A percentile compares a stretch with the other conserved stretches of the same genome.
Evolutionary conservation across 2,329 filamentous ascomycete genomes (phyloP).

Genomic region (Bimuria novae-zelandiae): DNA sequence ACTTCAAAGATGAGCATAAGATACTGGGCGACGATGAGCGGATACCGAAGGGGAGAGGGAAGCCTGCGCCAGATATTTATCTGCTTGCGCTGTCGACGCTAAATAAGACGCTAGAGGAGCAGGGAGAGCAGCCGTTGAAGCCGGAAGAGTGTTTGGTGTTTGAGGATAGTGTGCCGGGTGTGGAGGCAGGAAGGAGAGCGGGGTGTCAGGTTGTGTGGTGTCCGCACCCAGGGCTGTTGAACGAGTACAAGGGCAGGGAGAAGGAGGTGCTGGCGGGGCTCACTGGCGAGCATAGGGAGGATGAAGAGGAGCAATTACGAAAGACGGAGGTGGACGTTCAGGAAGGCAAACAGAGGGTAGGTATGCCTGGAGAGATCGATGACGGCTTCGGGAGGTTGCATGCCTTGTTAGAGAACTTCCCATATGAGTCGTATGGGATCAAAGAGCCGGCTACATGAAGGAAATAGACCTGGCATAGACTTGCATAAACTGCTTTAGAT

Average conservation of each 20-base stretch:
- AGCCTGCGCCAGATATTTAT: constrained; percentile 95
- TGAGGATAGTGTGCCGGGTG: constrained; percentile 91
- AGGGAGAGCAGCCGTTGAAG: constrained; percentile 64
- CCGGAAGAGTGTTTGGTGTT: constrained; percentile 95
- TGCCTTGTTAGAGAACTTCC: constrained; percentile 61
- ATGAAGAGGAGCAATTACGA: constrained; percentile 47
- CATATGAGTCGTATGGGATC: constrained; percentile 65
- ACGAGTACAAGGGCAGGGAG: constrained; percentile 77
- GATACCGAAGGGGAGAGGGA: constrained; percentile 79
- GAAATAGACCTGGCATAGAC: not conserved
- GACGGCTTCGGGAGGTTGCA: constrained; percentile 65
- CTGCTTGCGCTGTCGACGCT: constrained; percentile 82
- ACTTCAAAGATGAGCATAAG: constrained; percentile 70
- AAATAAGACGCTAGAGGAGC: constrained; percentile 71
- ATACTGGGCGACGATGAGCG: constrained; percentile 85
- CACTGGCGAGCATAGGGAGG: constrained; percentile 71
- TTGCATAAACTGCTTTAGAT: not conserved
- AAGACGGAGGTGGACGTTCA: constrained; percentile 44
- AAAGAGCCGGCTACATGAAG: constrained; percentile 5
- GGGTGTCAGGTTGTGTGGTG: constrained; percentile 96
- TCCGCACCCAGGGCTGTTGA: constrained; percentile 77
- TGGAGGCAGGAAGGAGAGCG: constrained; percentile 86
- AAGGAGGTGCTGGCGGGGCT: constrained; percentile 80
- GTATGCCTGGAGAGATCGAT: constrained; percentile 58
- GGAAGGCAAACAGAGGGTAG: constrained; percentile 48